Evolutionary conservation across 352 stramenopile species (phyloP), one percentile per base, ranked within the genome.

Genomic region (Phytophthora melonis): DNA sequence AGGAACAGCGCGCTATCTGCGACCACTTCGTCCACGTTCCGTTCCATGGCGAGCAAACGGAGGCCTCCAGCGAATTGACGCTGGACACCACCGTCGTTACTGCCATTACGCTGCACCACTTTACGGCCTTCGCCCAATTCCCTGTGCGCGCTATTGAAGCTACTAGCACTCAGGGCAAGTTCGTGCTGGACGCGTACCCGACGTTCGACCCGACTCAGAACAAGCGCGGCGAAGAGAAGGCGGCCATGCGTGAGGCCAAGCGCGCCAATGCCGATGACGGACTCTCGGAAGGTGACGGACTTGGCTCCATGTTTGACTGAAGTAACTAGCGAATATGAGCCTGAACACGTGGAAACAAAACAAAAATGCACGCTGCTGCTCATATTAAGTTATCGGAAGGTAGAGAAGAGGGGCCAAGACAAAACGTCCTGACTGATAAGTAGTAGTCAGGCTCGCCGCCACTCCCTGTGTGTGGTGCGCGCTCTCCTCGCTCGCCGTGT

Each of bases 81-180:
- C 72, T 94, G 52, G 86, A 94, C 66, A 80, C 83, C 34, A 93
- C 87, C 0, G 86, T 94, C 25, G 76, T 89, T 23, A 73, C 77
- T 18, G 88, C 83, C 19, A 90, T 94, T 58, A 79, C 84, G 58
- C 77, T 94, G 56, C 84, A 93, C 54, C 73, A 87, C 66, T 94
- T 93, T 56, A 91, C 85, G 50, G 70, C 71, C 18, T 92, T 85
- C 63, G 84, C 88, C 0, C 50, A 81, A 56, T 93, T 93, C 65
- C 58, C 74, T n/a, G 67, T 87, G 52, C 88, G 88, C 34, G 53
- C 80, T 8, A 89, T 91, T 45, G 80, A 94, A 60, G 73, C 72
- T 27, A 93, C 88, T 8, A 84, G 67, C 18, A 91, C 88, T 14
- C 86, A 92, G 62, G 88, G 88, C 65, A 94, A 94, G 74, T 94